Conservation (phyloP, 495 filamentous ascomycete genomes). For the Usnea hakonensis region DNA sequence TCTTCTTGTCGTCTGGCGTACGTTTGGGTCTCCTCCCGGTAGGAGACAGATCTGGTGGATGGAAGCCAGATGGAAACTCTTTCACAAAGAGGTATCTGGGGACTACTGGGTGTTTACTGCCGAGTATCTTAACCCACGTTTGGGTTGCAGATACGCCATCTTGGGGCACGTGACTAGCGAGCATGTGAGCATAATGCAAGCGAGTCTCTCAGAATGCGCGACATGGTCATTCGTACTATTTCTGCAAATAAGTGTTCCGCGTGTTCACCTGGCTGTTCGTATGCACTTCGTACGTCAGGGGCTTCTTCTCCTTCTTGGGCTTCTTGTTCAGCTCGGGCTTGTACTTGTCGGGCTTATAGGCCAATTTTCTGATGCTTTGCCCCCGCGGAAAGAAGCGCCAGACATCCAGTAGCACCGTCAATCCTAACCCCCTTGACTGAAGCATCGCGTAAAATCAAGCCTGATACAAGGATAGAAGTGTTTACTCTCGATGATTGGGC, state of each 20-base stretch:
- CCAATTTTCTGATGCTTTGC: background rate
- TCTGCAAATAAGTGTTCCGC: too few relatives aligned
- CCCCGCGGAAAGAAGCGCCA: background rate
- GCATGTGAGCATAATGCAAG: too few relatives aligned
- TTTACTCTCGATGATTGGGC: background rate
- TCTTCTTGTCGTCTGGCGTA: background rate
- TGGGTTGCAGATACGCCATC: background rate
- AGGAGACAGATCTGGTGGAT: background rate
- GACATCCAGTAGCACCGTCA: background rate
- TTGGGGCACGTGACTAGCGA: background rate
- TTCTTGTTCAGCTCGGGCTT: too few relatives aligned
- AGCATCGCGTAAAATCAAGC: background rate
- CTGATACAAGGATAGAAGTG: background rate
- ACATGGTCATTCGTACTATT: background rate
- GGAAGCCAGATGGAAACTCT: background rate
- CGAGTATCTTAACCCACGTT: background rate
- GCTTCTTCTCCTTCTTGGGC: too few relatives aligned
- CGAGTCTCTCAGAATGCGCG: background rate
- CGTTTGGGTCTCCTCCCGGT: background rate
- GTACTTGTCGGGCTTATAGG: background rate
- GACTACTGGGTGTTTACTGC: background rate
- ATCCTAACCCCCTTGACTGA: background rate
- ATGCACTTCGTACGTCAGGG: too few relatives aligned
- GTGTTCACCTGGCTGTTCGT: too few relatives aligned
- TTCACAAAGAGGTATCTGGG: background rate